A percentile compares a stretch with the other conserved stretches of the same genome.
Conservation (phyloP, 179 eudicot genomes). For the Corrigiola litoralis region DNA sequence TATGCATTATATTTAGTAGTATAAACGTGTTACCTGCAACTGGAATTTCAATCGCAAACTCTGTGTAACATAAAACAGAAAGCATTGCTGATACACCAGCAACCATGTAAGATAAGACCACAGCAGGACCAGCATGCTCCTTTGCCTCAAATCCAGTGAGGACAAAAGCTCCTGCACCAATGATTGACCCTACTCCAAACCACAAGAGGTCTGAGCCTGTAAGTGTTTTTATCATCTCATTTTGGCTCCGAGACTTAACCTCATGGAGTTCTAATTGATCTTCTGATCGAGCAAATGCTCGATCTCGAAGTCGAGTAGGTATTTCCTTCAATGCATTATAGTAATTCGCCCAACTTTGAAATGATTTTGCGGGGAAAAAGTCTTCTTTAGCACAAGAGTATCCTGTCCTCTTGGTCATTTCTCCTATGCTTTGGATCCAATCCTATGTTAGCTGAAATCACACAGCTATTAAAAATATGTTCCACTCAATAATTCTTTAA, state of each 20-base stretch:
- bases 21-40: constrained; percentile 35
- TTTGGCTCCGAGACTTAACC: constrained; percentile 15
- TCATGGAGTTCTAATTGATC: constrained; percentile 24
- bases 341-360: constrained; percentile 17
- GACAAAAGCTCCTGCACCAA: constrained; percentile 40
- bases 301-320: constrained; percentile 9
- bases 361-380: constrained; percentile 21
- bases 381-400: too few relatives aligned
- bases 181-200: constrained; percentile 24
- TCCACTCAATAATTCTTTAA: too few relatives aligned
- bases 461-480: too few relatives aligned
- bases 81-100: constrained; percentile 40
- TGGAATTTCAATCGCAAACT: constrained; percentile 35
- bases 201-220: constrained; percentile 27
- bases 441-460: too few relatives aligned
- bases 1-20: too few relatives aligned
- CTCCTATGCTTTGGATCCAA: too few relatives aligned
- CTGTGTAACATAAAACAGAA: constrained; percentile 40
- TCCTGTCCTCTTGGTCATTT: too few relatives aligned
- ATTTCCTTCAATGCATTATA: constrained; percentile 7
- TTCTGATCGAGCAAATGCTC: constrained; percentile 13
- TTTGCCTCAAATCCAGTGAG: constrained; percentile 64
- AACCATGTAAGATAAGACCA: constrained; percentile 26
- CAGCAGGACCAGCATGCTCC: constrained; percentile 40
- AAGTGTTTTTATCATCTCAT: constrained; percentile 20